Evolutionary conservation across 768 basidiomycete genomes (phyloP).

Genomic region (Amanita brunnescens): DNA sequence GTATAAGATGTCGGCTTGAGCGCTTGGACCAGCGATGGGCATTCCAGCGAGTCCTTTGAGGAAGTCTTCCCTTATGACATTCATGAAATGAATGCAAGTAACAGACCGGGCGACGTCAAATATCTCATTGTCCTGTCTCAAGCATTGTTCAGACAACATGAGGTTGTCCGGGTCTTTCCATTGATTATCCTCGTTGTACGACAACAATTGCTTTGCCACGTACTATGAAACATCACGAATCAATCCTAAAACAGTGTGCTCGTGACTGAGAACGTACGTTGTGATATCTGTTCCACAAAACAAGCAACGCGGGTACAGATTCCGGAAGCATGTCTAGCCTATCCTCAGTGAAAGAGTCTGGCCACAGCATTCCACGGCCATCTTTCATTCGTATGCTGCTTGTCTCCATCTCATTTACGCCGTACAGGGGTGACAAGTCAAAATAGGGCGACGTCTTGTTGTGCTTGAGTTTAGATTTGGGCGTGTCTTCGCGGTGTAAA

Average conservation of each 20-base stretch:
- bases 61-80: constrained; percentile 18
- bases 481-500: constrained; percentile 6
- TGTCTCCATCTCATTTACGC: constrained; percentile 9
- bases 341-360: constrained; percentile 17
- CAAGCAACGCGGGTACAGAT: constrained; percentile 13
- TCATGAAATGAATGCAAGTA: constrained; percentile 6
- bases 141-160: background rate
- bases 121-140: constrained; percentile 19
- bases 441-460: constrained; percentile 12
- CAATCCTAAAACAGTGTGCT: background rate
- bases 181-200: constrained; percentile 13
- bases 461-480: background rate
- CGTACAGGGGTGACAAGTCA: constrained; percentile 17
- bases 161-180: constrained; percentile 15
- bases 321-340: constrained; percentile 9
- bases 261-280: constrained; percentile 2
- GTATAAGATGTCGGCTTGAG: constrained; percentile 11
- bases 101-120: constrained; percentile 17
- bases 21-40: constrained; percentile 10
- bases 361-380: constrained; percentile 15
- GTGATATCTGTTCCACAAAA: constrained; percentile 9
- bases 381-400: constrained; percentile 15
- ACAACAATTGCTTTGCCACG: constrained; percentile 14
- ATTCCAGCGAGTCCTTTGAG: constrained; percentile 18
- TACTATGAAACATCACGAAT: constrained; percentile 6